Base-by-base conservation (phyloP, 768 basidiomycete species). In the Tylopilus cervinicoccineus region DNA sequence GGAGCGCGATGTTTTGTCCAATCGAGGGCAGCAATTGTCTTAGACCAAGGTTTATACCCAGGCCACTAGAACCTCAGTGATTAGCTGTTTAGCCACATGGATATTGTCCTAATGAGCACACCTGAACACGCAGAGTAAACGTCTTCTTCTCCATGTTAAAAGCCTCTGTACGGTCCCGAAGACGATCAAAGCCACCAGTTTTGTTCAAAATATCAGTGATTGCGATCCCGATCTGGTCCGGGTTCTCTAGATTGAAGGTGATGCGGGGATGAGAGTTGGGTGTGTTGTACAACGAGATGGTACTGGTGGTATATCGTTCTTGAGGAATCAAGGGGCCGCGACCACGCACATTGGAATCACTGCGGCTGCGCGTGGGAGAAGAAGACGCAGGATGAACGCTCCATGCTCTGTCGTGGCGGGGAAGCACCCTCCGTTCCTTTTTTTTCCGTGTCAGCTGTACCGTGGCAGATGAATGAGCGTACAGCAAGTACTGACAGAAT, bases 11-110 rank as follows among this genome's bases (percentile, higher is more conserved):
- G 78, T 58, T 78, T 88, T 17, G 78, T 76, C 68, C 87, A 90
- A 62, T 89, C 81, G 60, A 81, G 76, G 1, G 87, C 86, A 6
- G 86, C 83, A 53, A 89, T 84, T 54, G 88, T 86, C 51, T 85
- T 76, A 54, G 78, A 80, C 83, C 82, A 88, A 48, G 77, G 77
- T 43, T 75, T 70, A 59, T 89, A 89, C 4, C 87, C 87, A 16
- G 86, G 86, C 87, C 87, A 90, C 86, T 88, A 55, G 33, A 47
- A 24, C 44, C 40, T 33, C 17, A 2, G n/a, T 13, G 7, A 24
- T 26, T 16, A 29, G 42, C 45, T 6, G 7, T 32, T 53, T 16
- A 52, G 45, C 40, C 31, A 43, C 43, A 24, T 13, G 1, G 16
- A 43, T 12, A 19, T 3, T 17, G 37, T 9, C 9, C 5, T 12